Conservation (phyloP, 1,284 basidiomycete genomes). For the Ganoderma multipileum region DNA sequence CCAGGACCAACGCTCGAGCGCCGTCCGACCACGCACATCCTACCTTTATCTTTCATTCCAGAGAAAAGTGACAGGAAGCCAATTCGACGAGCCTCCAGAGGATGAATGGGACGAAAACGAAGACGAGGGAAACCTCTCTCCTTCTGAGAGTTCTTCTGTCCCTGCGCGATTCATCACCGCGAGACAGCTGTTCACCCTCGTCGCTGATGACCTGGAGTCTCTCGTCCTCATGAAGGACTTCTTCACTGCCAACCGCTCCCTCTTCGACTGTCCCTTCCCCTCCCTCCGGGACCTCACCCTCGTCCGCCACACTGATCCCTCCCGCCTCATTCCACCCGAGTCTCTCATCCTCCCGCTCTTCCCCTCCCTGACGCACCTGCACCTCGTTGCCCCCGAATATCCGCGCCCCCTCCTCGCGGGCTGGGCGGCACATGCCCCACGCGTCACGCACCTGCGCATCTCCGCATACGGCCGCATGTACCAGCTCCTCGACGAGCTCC, state of each 20-base stretch:
- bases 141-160: background rate
- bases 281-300: constrained; percentile 15
- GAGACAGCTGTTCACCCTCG: background rate
- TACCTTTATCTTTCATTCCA: background rate
- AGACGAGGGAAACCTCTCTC: background rate
- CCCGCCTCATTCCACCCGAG: background rate
- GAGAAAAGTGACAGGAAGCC: background rate
- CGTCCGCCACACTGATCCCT: constrained; percentile 1
- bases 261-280: constrained; percentile 11
- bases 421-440: constrained; percentile 12
- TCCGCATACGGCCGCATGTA: background rate
- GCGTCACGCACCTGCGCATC: constrained; percentile 13
- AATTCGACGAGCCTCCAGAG: background rate
- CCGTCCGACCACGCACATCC: background rate
- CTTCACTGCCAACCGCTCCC: background rate
- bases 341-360: constrained; percentile 1
- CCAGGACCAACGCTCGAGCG: background rate
- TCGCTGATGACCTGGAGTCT: constrained; percentile 5
- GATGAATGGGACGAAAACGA: background rate
- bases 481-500: background rate
- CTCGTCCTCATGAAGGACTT: constrained; percentile 5
- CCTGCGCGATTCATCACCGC: background rate
- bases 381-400: constrained; percentile 5
- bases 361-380: constrained; percentile 16
- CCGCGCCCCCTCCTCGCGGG: background rate